Evolutionary conservation across 176 grass and related monocot genomes (phyloP), one percentile per base, ranked within the genome.

Genomic region (Oropetium thomaeum): DNA sequence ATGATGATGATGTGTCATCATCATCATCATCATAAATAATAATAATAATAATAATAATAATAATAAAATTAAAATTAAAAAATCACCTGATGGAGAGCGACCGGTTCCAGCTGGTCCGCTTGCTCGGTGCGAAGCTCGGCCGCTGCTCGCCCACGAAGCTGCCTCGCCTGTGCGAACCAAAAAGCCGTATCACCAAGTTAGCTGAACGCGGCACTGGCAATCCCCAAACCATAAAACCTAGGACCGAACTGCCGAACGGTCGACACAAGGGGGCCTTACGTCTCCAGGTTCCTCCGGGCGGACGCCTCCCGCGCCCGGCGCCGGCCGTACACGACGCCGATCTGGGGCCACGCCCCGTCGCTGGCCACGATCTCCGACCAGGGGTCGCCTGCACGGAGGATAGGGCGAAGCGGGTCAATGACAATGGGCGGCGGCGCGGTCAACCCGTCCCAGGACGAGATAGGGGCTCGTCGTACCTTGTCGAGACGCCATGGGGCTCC

Each of bases 31-130:
- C n/a, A n/a, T n/a, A n/a, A n/a, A n/a, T n/a, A n/a, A n/a, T n/a
- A n/a, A n/a, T n/a, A n/a, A n/a, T n/a, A n/a, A n/a, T n/a, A n/a
- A n/a, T n/a, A n/a, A n/a, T n/a, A n/a, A n/a, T n/a, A n/a, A n/a
- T n/a, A n/a, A n/a, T n/a, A n/a, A n/a, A n/a, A n/a, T n/a, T n/a
- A n/a, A n/a, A n/a, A n/a, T n/a, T n/a, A n/a, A n/a, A n/a, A 25
- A 55, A 12, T 55, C 62, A 98, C 95, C 95, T 98, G 74, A 91
- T 98, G 49, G 95, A 98, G 27, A 98, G 95, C 71, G 95, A 89
- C 16, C 85, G 95, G 26, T 87, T 93, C 93, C 93, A 97, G 83
- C 88, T 93, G 17, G 74, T 89, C 58, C 81, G 86, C 85, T 87
- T 91, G 73, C 60, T 41, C 8, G 70, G 82, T 40, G 2, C 74